Conservation (phyloP, 2,329 filamentous ascomycete species). For the Exophiala dermatitidis region DNA sequence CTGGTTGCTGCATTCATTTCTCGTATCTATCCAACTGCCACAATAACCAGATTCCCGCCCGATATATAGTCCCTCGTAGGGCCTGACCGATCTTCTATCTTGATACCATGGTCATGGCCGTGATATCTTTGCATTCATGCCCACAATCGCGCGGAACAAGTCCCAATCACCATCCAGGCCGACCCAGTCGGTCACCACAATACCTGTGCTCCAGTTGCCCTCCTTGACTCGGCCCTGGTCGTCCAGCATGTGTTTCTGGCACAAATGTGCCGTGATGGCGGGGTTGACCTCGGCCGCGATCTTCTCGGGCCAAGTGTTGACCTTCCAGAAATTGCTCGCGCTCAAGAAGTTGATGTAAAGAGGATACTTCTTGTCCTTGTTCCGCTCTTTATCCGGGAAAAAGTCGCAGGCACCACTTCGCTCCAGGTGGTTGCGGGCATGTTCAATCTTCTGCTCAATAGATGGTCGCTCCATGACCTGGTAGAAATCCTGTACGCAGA, state of each 20-base stretch:
- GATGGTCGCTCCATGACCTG: conserved; percentile 68
- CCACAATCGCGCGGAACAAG: conserved; percentile 74
- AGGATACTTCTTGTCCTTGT: conserved; percentile 43
- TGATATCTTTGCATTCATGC: conserved; percentile 65
- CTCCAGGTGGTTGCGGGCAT: conserved; percentile 67
- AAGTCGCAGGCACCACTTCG: conserved; percentile 38
- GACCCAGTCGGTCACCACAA: conserved; percentile 92
- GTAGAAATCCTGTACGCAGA: conserved; percentile 92
- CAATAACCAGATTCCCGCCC: too few species aligned
- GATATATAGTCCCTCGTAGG: too few species aligned
- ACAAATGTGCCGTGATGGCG: conserved; percentile 55
- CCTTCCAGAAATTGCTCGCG: conserved; percentile 90
- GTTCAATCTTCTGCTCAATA: conserved; percentile 73
- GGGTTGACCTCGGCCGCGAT: conserved; percentile 86
- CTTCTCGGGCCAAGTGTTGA: conserved; percentile 84
- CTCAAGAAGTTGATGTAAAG: conserved; percentile 87
- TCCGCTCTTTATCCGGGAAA: conserved; percentile 32
- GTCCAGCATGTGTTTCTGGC: conserved; percentile 42
- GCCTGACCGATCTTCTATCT: too few species aligned
- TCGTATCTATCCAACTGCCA: too few species aligned
- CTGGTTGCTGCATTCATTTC: too few species aligned
- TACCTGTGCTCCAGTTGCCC: conserved; percentile 71
- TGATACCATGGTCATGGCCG: background rate
- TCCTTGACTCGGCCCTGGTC: conserved; percentile 37
- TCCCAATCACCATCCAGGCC: conserved; percentile 85